phyloP scores from a whole-genome alignment of 345 rosid genomes.

The Rhizophora apiculata region DNA sequence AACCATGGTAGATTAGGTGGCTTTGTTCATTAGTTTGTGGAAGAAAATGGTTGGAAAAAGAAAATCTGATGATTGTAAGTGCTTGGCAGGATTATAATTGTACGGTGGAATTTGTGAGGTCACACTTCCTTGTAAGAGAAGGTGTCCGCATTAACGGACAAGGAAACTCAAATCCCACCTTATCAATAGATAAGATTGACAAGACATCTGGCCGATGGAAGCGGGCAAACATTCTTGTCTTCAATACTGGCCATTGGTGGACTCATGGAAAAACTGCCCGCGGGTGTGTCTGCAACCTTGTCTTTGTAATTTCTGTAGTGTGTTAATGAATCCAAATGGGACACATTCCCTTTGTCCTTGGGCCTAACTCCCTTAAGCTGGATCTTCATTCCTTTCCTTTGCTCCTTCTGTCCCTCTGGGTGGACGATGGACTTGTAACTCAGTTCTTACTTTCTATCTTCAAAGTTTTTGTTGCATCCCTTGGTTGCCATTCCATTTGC shows the following conservation, averaged over 20 bases:
- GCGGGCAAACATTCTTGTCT: slow-evolving; percentile 77
- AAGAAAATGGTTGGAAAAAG: background rate
- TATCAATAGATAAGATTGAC: slow-evolving; percentile 79
- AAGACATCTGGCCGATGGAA: slow-evolving; percentile 67
- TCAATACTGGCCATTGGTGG: slow-evolving; percentile 99
- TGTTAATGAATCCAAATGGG: background rate
- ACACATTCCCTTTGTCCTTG: too few relatives aligned
- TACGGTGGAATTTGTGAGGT: slow-evolving; percentile 81
- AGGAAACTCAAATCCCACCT: slow-evolving; percentile 75
- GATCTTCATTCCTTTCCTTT: background rate
- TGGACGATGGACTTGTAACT: too few relatives aligned
- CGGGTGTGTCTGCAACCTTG: slow-evolving; percentile 47
- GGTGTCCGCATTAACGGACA: slow-evolving; percentile 64
- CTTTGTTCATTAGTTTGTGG: background rate
- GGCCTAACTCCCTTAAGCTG: background rate
- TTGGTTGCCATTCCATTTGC: too few relatives aligned
- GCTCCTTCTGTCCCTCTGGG: too few relatives aligned
- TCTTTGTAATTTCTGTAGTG: background rate
- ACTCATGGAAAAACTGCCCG: slow-evolving; percentile 94
- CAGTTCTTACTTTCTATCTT: too few relatives aligned
- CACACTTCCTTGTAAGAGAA: slow-evolving; percentile 95
- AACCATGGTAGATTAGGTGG: background rate
- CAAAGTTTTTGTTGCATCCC: too few relatives aligned
- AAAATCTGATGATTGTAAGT: slow-evolving; percentile 11
- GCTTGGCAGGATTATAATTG: slow-evolving; percentile 71